These are phyloP conservation scores for Plasmodium gaboni DNA, from an alignment of 169 alveolate species.

Conservation along the genomic window DNA sequence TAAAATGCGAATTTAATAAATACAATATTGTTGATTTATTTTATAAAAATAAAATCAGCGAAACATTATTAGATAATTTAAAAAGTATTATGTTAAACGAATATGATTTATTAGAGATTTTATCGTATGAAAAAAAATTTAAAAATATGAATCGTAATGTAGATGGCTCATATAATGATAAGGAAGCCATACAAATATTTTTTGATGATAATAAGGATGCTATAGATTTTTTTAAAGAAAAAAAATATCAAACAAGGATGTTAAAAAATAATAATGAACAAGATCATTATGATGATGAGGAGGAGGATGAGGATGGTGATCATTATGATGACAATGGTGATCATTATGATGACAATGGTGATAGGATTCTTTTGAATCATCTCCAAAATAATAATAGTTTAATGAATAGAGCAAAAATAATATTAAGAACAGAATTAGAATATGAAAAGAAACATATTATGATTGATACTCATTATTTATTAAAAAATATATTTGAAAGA, in stretches of 20 bases:
- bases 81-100: constrained; percentile 38
- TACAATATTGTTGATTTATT: constrained; percentile 25
- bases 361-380: too few species aligned
- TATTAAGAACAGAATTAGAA: constrained; percentile 48
- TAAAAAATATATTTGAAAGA: constrained; percentile 53
- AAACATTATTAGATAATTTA: constrained; percentile 6
- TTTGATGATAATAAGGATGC: constrained; percentile 72
- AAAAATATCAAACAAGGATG: constrained; percentile 2
- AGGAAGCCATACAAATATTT: constrained; percentile 61
- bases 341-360: neutral
- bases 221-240: constrained; percentile 60
- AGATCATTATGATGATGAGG: constrained; percentile 2
- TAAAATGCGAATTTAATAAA: constrained; percentile 46
- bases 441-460: constrained; percentile 16
- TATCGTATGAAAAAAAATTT: constrained; percentile 33
- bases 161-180: constrained; percentile 33
- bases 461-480: constrained; percentile 47
- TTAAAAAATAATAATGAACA: constrained; percentile 37
- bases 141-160: constrained; percentile 9
- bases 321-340: neutral
- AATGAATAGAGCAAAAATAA: constrained; percentile 71
- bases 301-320: constrained; percentile 6
- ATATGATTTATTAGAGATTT: constrained; percentile 36
- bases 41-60: constrained; percentile 25
- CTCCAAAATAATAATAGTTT: neutral